Percentiles rank a stretch among this genome's conserved stretches.
phyloP scores from a whole-genome alignment of 140 eudicot genomes.

The Oenanthe javanica region DNA sequence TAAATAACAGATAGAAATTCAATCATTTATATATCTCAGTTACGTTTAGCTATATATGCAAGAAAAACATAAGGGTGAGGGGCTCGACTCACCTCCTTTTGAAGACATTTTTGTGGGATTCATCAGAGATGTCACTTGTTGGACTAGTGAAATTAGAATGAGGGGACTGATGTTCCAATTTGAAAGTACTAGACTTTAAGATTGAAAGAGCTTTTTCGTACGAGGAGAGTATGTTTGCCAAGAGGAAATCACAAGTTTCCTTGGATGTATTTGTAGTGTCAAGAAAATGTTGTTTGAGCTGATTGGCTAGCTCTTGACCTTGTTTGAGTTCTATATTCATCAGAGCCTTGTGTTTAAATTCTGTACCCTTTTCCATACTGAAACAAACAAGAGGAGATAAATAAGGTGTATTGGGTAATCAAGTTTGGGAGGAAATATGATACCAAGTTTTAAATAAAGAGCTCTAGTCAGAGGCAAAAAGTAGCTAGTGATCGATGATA shows the following conservation, averaged over 20 bases:
- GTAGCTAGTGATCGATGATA: neutral
- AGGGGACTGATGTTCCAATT: constrained; percentile 10
- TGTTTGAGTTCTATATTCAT: constrained; percentile 44
- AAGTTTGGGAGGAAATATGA: neutral
- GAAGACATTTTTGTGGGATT: constrained; percentile 27
- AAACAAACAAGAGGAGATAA: too few relatives aligned
- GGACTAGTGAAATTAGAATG: constrained; percentile 25
- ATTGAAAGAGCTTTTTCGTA: constrained; percentile 61
- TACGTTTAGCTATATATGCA: too few relatives aligned
- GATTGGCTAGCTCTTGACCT: constrained; percentile 53
- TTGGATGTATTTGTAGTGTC: constrained; percentile 19
- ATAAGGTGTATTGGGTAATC: neutral
- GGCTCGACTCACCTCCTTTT: constrained; percentile 46
- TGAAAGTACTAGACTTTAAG: constrained; percentile 21
- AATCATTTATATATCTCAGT: neutral
- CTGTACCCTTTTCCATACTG: constrained; percentile 32
- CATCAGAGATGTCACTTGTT: constrained; percentile 18
- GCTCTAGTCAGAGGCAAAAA: neutral
- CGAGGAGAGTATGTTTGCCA: constrained; percentile 56
- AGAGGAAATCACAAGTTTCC: constrained; percentile 34
- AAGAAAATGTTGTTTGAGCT: constrained; percentile 43
- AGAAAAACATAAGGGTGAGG: neutral
- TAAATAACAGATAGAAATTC: neutral
- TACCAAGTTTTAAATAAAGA: neutral
- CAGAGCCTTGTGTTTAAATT: constrained; percentile 23